A percentile compares a stretch with the other conserved stretches of the same genome.
These are phyloP conservation scores for Sanghuangporus sanghuang DNA, from an alignment of 1,284 basidiomycete genomes.

Conservation along the genomic window DNA sequence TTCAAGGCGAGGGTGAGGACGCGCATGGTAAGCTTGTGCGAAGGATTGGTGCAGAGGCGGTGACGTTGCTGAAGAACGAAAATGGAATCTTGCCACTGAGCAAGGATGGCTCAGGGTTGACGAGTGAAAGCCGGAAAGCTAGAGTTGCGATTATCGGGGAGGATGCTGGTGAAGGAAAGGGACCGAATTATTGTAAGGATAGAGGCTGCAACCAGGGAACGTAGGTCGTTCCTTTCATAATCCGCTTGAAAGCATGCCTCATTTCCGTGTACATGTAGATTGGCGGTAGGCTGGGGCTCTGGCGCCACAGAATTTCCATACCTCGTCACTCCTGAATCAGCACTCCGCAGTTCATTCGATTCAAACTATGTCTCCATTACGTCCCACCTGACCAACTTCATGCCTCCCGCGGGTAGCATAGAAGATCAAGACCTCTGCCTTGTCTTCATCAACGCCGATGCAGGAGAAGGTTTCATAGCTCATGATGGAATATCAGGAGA, in stretches of 20 bases:
- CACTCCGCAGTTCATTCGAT: constrained; percentile 6
- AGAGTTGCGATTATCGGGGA: constrained; percentile 16
- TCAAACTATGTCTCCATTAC: not conserved
- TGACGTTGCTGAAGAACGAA: constrained; percentile 48
- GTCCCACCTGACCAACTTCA: constrained; percentile 6
- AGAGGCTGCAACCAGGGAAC: constrained; percentile 29
- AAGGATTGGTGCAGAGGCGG: constrained; percentile 40
- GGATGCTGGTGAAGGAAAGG: constrained; percentile 30
- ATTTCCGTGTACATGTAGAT: not conserved
- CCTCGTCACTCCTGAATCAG: constrained; percentile 12
- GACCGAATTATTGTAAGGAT: constrained; percentile 41
- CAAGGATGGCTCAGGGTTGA: constrained; percentile 7
- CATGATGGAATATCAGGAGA: constrained; percentile 44
- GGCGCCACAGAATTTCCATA: constrained; percentile 18
- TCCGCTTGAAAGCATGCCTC: constrained; percentile 27
- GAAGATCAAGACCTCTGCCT: constrained; percentile 30
- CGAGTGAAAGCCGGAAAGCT: not conserved
- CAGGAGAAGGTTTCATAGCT: constrained; percentile 45
- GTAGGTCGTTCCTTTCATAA: constrained; percentile 41
- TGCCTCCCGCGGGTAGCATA: constrained; percentile 1
- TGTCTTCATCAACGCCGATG: constrained; percentile 37
- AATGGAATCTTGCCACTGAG: constrained; percentile 35
- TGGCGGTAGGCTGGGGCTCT: constrained; percentile 17
- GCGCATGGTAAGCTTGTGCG: constrained; percentile 36
- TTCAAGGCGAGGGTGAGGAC: constrained; percentile 29